These are phyloP conservation scores for Metschnikowia kofuensis DNA, from an alignment of 805 yeast species.

Conservation along the genomic window DNA sequence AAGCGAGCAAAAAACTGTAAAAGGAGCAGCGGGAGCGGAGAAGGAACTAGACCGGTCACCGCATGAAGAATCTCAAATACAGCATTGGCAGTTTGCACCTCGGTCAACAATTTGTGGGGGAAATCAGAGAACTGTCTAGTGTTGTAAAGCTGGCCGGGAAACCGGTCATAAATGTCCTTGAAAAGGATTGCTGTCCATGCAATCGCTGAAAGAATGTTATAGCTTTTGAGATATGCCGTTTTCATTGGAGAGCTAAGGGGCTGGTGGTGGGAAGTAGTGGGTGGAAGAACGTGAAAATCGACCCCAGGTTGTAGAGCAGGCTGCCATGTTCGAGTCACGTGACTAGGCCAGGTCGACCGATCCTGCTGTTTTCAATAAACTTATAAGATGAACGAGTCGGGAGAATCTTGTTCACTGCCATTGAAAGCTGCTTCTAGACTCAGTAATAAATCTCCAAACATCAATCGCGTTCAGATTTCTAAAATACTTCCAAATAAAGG, in stretches of 20 bases:
- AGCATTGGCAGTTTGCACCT: conserved; percentile 26
- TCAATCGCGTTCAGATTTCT: too few species aligned
- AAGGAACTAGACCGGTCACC: conserved; percentile 25
- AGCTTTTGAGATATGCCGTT: conserved; percentile 11
- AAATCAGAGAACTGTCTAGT: conserved; percentile 10
- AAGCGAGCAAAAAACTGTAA: conserved; percentile 31
- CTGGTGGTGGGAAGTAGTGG: too few species aligned
- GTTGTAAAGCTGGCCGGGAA: neutral
- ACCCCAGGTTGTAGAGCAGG: too few species aligned
- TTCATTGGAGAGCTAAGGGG: neutral
- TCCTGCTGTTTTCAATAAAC: too few species aligned
- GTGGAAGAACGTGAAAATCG: too few species aligned
- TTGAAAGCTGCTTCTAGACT: too few species aligned
- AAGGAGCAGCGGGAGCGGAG: conserved; percentile 24
- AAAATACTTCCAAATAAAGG: too few species aligned
- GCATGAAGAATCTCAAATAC: conserved; percentile 24
- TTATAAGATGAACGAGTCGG: too few species aligned
- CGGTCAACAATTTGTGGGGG: conserved; percentile 30
- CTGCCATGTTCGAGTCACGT: too few species aligned
- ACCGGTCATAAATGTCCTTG: neutral
- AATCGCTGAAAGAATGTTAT: conserved; percentile 18
- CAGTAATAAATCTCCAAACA: too few species aligned
- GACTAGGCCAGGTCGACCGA: too few species aligned
- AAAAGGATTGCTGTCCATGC: conserved; percentile 20
- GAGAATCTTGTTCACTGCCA: too few species aligned